Evolutionary conservation across 2,329 filamentous ascomycete species (phyloP), one percentile per base, ranked within the genome.

Genomic region (Verticillium nonalfalfae): DNA sequence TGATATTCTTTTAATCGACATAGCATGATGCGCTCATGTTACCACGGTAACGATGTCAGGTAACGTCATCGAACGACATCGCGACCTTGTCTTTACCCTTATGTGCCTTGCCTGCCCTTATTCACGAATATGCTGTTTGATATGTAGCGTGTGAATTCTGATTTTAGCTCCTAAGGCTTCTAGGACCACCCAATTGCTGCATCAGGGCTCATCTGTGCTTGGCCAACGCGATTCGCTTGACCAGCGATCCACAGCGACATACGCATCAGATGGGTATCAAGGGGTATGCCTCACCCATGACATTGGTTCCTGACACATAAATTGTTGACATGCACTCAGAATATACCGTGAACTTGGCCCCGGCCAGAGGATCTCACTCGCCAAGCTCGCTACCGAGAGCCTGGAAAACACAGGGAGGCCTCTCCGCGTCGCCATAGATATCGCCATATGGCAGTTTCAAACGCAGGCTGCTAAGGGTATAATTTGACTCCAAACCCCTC

Each of bases 371-470:
- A 81, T 96, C 60, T 89, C 95, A 18, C 82, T 99, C 10, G 86
- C 90, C 38, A 96, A 91, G 71, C 83, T 98, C 58, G 90, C 93
- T 35, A 82, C 93, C 56, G 85, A 93, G 57, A 89, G 91, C 67
- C 85, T 96, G 65, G 85, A 92, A 69, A 75, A 82, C 60, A 86
- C 85, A 11, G 83, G 84, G 31, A 84, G 88, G 1, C 93, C 93
- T 0, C 79, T 98, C 50, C 89, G 93, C 50, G 81, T 99, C 56
- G 95, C 95, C 45, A 90, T 99, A 66, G 95, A 99, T 72, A 90
- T 96, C 67, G 92, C 93, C 2, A 98, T 99, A 71, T 99, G 95
- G 95, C 90, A 97, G 55, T 98, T 97, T 71, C 95, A 99, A 71
- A 89, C 89, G 13, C 93, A 96, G 71, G 89, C 91, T 14, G 90